Evolutionary conservation across 2,329 filamentous ascomycete species (phyloP), one percentile per base, ranked within the genome.

Genomic region (Calonectria ilicicola): DNA sequence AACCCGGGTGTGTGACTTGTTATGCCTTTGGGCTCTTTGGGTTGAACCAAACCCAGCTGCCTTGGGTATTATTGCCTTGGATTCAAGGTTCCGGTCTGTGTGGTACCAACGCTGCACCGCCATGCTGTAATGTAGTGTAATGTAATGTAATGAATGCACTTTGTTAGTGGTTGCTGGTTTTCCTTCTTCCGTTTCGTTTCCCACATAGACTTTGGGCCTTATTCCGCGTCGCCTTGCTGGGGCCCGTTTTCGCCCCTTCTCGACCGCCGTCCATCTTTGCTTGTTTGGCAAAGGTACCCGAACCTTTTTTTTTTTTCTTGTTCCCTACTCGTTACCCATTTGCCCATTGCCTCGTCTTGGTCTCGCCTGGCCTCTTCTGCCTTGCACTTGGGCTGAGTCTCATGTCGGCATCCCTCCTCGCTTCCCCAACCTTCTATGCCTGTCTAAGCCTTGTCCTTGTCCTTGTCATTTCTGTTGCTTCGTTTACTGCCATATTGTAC

Each of bases 391-490:
- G 32, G 35, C 69, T 67, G 63, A 71, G 64, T 66, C 46, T 56
- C 56, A 62, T 38, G 35, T 63, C 38, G 27, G 27, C 56, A 44
- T 64, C 56, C 63, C 49, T 71, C 27, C 40, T 67, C 51, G 32
- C 9, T 60, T 56, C 69, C 63, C 64, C 46, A 56, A 53, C 21
- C 51, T 65, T 19, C 21, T 53, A 60, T 27, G 42, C 21, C 53
- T 19, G 56, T 44, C 49, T 65, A 65, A 46, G 49, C 40, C 68
- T 65, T 62, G 63, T 53, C 68, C 51, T 51, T 65, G 67, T 35
- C 68, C 69, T 46, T 47, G 67, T 51, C 67, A 60, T 49, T 70
- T 47, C 65, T 60, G 65, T 60, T 27, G 40, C 53, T 71, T 46
- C 53, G 44, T 67, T 63, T 63, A 29, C 51, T 67, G 27, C 44